Percentiles rank a stretch among this genome's conserved stretches.
These are phyloP conservation scores for Daldinia caldariorum DNA, from an alignment of 495 filamentous ascomycete genomes.

Conservation along the genomic window DNA sequence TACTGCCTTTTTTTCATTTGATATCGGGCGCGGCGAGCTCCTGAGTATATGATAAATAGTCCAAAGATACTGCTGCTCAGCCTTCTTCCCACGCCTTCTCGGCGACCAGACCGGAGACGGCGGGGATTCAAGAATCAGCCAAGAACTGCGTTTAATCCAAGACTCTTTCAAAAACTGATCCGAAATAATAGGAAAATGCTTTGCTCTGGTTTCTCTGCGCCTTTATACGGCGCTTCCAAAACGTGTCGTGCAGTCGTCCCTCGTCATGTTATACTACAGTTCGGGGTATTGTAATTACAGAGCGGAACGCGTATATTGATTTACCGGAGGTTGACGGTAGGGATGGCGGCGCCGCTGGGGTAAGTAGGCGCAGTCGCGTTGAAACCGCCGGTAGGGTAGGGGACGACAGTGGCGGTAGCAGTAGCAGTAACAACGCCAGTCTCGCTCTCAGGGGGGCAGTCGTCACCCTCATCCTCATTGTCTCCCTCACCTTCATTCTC, in stretches of 20 bases:
- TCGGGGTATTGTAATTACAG: conserved; percentile 24
- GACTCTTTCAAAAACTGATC: conserved; percentile 20
- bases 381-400: background rate
- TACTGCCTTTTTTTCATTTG: background rate
- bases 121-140: conserved; percentile 13
- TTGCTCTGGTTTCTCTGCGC: background rate
- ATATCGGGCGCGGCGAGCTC: conserved; percentile 1
- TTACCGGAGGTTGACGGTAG: conserved; percentile 34
- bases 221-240: conserved; percentile 1
- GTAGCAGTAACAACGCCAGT: too few relatives aligned
- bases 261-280: conserved; percentile 35
- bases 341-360: conserved; percentile 18
- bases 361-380: too few relatives aligned
- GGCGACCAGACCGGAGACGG: conserved; percentile 27
- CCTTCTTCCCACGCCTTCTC: conserved; percentile 14
- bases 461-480: conserved; percentile 33
- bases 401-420: too few relatives aligned
- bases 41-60: background rate
- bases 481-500: conserved; percentile 18
- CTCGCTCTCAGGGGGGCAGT: conserved; percentile 46
- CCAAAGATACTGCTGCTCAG: background rate
- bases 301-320: background rate
- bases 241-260: conserved; percentile 34
- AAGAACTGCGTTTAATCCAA: conserved; percentile 13
- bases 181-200: conserved; percentile 17